Conservation (phyloP, 2,329 filamentous ascomycete species). For the Pseudogymnoascus sp. region DNA sequence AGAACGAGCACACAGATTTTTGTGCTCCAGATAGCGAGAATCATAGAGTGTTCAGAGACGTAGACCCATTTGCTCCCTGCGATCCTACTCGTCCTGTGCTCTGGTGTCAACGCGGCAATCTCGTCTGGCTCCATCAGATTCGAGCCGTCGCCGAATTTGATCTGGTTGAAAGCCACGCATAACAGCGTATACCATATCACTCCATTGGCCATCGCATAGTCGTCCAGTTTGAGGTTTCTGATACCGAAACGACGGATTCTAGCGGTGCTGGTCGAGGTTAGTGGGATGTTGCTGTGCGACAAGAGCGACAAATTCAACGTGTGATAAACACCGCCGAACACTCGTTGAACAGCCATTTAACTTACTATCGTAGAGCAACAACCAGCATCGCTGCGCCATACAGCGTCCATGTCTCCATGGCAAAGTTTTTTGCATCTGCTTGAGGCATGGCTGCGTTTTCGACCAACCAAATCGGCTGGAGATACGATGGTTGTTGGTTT, state of each 20-base stretch:
- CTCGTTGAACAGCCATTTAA: neutral
- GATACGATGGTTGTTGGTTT: neutral
- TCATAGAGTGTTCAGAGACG: slow-evolving; percentile 39
- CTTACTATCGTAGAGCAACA: slow-evolving; percentile 17
- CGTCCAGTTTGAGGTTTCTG: slow-evolving; percentile 34
- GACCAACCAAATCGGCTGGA: neutral
- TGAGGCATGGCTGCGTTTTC: neutral
- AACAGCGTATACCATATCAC: slow-evolving; percentile 39
- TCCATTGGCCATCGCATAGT: slow-evolving; percentile 37
- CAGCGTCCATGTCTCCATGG: slow-evolving; percentile 19
- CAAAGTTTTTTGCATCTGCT: slow-evolving; percentile 9
- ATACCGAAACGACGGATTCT: slow-evolving; percentile 33
- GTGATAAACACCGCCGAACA: too few relatives aligned
- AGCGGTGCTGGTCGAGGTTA: slow-evolving; percentile 25
- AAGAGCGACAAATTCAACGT: too few relatives aligned
- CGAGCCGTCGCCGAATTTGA: slow-evolving; percentile 37
- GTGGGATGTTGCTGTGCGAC: slow-evolving; percentile 9
- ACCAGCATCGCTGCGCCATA: slow-evolving; percentile 17
- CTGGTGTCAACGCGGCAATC: slow-evolving; percentile 30
- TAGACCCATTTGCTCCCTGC: slow-evolving; percentile 42
- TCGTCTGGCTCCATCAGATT: slow-evolving; percentile 38
- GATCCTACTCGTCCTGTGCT: slow-evolving; percentile 28
- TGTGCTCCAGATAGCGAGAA: slow-evolving; percentile 36
- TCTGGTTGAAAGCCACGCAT: slow-evolving; percentile 36
- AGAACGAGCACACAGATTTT: slow-evolving; percentile 39